Percentiles rank a stretch among this genome's conserved stretches.
phyloP scores from a whole-genome alignment of 2,329 filamentous ascomycete species.

The Ophiostoma pallidulum region DNA sequence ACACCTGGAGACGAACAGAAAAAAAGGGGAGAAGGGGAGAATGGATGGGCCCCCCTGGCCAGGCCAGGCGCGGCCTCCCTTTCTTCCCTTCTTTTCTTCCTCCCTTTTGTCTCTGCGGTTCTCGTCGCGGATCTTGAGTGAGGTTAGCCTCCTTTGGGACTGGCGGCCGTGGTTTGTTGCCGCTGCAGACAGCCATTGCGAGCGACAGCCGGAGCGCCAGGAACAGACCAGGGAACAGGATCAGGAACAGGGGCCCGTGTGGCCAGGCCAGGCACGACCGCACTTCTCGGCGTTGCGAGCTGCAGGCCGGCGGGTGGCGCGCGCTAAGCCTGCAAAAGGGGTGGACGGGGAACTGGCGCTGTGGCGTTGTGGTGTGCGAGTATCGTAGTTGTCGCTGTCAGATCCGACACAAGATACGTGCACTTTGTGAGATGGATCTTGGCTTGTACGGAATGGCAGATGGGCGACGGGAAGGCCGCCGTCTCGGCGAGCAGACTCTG shows the following conservation, averaged over 20 bases:
- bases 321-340: constrained; percentile 8
- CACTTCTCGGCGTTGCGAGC: background rate
- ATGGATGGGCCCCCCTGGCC: too few relatives aligned
- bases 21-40: too few relatives aligned
- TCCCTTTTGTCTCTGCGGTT: background rate
- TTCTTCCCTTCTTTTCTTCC: background rate
- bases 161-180: constrained; percentile 10
- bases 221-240: constrained; percentile 4
- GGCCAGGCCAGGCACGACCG: too few relatives aligned
- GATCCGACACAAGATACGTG: too few relatives aligned
- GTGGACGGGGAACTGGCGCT: background rate
- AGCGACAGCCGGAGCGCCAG: constrained; percentile 5
- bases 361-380: too few relatives aligned
- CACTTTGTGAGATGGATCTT: too few relatives aligned
- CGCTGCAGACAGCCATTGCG: background rate
- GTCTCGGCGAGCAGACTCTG: too few relatives aligned
- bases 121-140: constrained; percentile 9
- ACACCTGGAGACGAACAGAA: too few relatives aligned
- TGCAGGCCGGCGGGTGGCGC: constrained; percentile 6
- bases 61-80: too few relatives aligned
- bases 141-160: constrained; percentile 9
- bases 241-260: background rate
- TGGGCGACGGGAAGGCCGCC: too few relatives aligned
- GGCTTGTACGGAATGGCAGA: too few relatives aligned
- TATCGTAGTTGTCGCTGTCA: too few relatives aligned